Conservation (phyloP, 805 yeast species). For the Spathaspora hagerdaliae region DNA sequence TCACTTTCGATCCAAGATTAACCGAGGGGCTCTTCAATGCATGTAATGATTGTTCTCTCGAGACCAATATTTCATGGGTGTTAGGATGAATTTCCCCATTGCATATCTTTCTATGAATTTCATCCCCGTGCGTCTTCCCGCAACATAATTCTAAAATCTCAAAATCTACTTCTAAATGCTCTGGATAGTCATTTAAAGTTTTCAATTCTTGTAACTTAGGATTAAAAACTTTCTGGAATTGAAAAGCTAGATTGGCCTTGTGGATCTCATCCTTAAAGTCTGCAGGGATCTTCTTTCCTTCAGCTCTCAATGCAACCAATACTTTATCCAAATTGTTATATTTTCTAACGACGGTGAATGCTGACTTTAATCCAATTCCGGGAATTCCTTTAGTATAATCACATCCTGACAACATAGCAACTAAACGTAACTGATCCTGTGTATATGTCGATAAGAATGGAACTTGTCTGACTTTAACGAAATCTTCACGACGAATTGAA, state of each 20-base stretch:
- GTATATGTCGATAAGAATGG: slow-evolving; percentile 49
- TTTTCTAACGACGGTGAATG: slow-evolving; percentile 55
- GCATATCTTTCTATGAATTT: slow-evolving; percentile 55
- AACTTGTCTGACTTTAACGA: slow-evolving; percentile 42
- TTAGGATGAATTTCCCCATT: slow-evolving; percentile 66
- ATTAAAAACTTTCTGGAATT: slow-evolving; percentile 80
- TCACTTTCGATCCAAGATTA: slow-evolving; percentile 1
- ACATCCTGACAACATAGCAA: slow-evolving; percentile 93
- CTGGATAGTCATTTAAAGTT: slow-evolving; percentile 57
- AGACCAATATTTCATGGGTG: slow-evolving; percentile 41
- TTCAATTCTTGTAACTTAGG: slow-evolving; percentile 49
- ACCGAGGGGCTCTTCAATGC: slow-evolving; percentile 16
- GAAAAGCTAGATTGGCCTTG: slow-evolving; percentile 75
- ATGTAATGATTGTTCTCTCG: slow-evolving; percentile 42
- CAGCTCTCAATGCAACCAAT: slow-evolving; percentile 51
- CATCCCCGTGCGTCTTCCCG: slow-evolving; percentile 41
- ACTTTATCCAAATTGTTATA: slow-evolving; percentile 52
- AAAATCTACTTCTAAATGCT: slow-evolving; percentile 34
- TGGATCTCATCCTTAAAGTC: slow-evolving; percentile 57
- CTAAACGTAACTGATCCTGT: slow-evolving; percentile 58
- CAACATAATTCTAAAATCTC: slow-evolving; percentile 43
- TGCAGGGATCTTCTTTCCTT: slow-evolving; percentile 58
- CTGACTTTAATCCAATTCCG: slow-evolving; percentile 76
- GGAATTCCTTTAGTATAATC: slow-evolving; percentile 89
- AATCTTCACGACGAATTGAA: slow-evolving; percentile 58